These are phyloP conservation scores for Trichoderma asperelloides DNA, from an alignment of 495 filamentous ascomycete genomes.

Conservation along the genomic window DNA sequence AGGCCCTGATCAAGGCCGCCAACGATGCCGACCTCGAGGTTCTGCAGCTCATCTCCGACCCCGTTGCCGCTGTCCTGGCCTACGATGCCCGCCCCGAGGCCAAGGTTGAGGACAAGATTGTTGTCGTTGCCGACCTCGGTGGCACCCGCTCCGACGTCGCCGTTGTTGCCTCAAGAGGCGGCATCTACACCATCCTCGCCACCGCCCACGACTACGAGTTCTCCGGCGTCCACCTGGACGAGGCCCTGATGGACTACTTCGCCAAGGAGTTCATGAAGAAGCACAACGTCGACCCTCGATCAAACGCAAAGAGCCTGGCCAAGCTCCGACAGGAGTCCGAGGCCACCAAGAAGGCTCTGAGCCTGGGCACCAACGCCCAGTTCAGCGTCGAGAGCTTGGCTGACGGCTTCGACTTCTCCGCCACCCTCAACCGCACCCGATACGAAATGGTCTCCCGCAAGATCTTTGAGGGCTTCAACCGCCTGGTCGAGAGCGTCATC, in stretches of 20 bases:
- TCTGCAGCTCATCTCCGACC: conserved; percentile 87
- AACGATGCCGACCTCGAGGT: conserved; percentile 78
- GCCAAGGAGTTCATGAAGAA: conserved; percentile 94
- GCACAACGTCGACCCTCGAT: conserved; percentile 77
- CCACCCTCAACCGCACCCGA: conserved; percentile 83
- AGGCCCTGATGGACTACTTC: conserved; percentile 89
- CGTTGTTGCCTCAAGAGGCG: conserved; percentile 80
- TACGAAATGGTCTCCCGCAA: conserved; percentile 84
- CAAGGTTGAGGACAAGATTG: conserved; percentile 69
- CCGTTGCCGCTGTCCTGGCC: conserved; percentile 81
- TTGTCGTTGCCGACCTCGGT: conserved; percentile 88
- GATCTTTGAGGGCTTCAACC: conserved; percentile 77
- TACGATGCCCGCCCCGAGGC: conserved; percentile 82
- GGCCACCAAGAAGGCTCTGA: conserved; percentile 79
- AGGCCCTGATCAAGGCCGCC: conserved; percentile 67
- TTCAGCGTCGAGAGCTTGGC: conserved; percentile 84
- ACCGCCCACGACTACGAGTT: conserved; percentile 93
- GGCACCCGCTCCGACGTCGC: conserved; percentile 88
- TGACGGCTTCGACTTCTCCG: conserved; percentile 82
- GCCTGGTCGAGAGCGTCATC: conserved; percentile 71
- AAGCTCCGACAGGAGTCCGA: conserved; percentile 92
- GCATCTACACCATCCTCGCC: conserved; percentile 92
- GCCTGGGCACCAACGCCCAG: conserved; percentile 74
- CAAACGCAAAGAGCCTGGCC: conserved; percentile 69
- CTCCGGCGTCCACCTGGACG: conserved; percentile 71